Base-by-base conservation (phyloP, 1,284 basidiomycete species). In the Moniliella sp. region DNA sequence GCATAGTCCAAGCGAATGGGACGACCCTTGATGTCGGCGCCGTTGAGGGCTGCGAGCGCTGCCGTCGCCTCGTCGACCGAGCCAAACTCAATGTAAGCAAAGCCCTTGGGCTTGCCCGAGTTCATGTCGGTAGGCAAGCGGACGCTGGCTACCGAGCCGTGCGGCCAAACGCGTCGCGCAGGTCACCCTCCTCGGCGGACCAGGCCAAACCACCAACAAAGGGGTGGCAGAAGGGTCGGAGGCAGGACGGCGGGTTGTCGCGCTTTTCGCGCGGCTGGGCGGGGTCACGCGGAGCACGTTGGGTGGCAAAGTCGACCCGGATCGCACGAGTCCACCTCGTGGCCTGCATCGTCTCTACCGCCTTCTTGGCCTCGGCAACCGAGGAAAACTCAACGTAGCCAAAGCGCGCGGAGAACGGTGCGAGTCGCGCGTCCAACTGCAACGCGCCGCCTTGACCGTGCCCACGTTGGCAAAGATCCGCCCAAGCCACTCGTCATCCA, bases 31-130 rank as follows among this genome's bases (percentile, higher is more conserved):
- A 97, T 69, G 41, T 86, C 79, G 41, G 69, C 64, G 31, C 81
- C 81, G 31, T 71, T 69, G 30, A 74, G 66, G 21, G 47, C 53
- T 47, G 72, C 73, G 42, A 75, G 71, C 3, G 88, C 91, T 59
- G 75, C 76, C 64, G 76, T 76, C 9, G 91, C 81, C 42, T 71
- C 65, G 28, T 76, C 78, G 31, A 82, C 60, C 45, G 77, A 73
- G 43, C 74, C 73, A 62, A 86, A 93, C 64, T 93, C 83, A 59
- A 94, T 78, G 65, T 97, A 97, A 28, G 76, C 91, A 64, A 88
- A 97, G 53, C 91, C 91, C 65, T 94, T 97, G 36, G 81, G 75
- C 43, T 70, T 71, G 29, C 82, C 84, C 4, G 78, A 72, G 36
- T 97, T 91, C 40, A 79, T 70, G 62, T 97, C 86, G 33, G 84